Conservation (phyloP, 768 basidiomycete genomes). For the Leccinum longicurvipes region DNA sequence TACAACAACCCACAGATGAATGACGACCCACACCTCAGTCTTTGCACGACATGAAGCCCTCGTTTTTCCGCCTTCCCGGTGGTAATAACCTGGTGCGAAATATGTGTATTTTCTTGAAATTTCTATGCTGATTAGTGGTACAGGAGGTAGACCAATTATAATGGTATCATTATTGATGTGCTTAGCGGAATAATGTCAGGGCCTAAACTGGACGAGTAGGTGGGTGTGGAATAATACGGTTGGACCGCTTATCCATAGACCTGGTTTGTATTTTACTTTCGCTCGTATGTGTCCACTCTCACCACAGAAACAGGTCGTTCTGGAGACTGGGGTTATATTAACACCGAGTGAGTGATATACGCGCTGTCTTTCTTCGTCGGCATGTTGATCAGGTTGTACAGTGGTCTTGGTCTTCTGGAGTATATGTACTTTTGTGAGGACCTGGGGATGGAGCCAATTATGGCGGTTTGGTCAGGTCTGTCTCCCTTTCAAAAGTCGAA, state of each 20-base stretch:
- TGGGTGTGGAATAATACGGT: not conserved
- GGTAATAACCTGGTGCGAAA: constrained; percentile 55
- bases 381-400: constrained; percentile 14
- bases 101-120: constrained; percentile 1
- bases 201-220: not conserved
- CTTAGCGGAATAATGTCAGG: not conserved
- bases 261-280: not conserved
- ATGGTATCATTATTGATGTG: not conserved
- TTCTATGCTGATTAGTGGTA: constrained; percentile 21
- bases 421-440: constrained; percentile 56
- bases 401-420: constrained; percentile 53
- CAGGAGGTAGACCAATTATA: constrained; percentile 36
- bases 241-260: not conserved
- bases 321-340: not conserved
- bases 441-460: constrained; percentile 51
- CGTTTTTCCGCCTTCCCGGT: constrained; percentile 64
- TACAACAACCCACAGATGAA: not conserved
- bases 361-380: not conserved
- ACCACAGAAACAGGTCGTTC: not conserved
- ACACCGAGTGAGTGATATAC: constrained; percentile 38
- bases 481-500: not conserved
- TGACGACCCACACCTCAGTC: constrained; percentile 31
- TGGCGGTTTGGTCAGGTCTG: constrained; percentile 56
- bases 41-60: constrained; percentile 49
- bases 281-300: not conserved